A percentile compares a stretch with the other conserved stretches of the same genome.
Evolutionary conservation across 768 basidiomycete genomes (phyloP).

Genomic region (Cystofilobasidium ferigula): DNA sequence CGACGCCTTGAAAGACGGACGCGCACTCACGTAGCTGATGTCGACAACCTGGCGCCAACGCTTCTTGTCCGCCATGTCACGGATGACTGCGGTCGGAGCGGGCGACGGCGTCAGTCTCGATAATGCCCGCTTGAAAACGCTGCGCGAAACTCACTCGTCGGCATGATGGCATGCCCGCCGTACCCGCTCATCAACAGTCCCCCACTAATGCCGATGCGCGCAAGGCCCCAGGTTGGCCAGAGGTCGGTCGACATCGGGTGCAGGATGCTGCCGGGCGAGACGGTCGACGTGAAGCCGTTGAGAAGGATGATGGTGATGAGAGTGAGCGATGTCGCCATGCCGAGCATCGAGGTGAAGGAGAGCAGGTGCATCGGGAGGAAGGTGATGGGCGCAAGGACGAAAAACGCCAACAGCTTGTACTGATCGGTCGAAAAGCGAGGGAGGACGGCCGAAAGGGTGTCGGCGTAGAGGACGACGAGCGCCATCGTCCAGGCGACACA

Average conservation of each 20-base stretch:
- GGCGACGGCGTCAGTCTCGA: constrained; percentile 51
- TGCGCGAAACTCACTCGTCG: not conserved
- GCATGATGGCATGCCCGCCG: constrained; percentile 20
- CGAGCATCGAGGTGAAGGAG: constrained; percentile 72
- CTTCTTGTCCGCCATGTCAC: constrained; percentile 75
- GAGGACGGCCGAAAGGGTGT: constrained; percentile 63
- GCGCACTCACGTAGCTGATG: constrained; percentile 49
- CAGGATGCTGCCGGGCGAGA: constrained; percentile 68
- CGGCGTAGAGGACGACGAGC: constrained; percentile 51
- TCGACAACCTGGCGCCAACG: constrained; percentile 48
- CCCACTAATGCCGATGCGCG: constrained; percentile 63
- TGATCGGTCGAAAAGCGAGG: constrained; percentile 45
- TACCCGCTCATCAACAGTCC: constrained; percentile 81
- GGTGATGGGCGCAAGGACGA: constrained; percentile 49
- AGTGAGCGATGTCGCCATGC: constrained; percentile 60
- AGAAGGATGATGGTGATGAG: constrained; percentile 66
- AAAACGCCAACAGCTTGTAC: not conserved
- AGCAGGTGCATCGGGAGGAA: constrained; percentile 76
- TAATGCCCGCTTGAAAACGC: constrained; percentile 44
- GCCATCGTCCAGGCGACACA: constrained; percentile 49
- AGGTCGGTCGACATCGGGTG: constrained; percentile 58
- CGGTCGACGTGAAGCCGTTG: constrained; percentile 61
- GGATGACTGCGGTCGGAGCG: constrained; percentile 75
- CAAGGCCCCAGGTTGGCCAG: constrained; percentile 43
- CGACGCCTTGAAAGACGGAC: not conserved